These are phyloP conservation scores for Thraustochytrium striatum DNA, from an alignment of 352 stramenopile genomes.

Conservation along the genomic window DNA sequence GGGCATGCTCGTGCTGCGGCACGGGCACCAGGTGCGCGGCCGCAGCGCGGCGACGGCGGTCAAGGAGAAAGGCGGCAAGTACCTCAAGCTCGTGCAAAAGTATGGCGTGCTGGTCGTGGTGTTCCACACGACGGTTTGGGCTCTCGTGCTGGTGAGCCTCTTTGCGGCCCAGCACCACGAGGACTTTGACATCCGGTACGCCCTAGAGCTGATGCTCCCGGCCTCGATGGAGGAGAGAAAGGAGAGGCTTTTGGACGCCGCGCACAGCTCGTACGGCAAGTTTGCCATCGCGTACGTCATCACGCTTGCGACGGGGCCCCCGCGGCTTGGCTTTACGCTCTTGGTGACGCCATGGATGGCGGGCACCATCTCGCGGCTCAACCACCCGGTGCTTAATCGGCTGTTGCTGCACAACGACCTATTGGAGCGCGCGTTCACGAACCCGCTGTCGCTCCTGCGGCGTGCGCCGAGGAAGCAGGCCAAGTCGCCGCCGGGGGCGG, in stretches of 20 bases:
- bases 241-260: slow-evolving; percentile 15
- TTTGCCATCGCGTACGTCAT: slow-evolving; percentile 41
- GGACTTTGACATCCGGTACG: slow-evolving; percentile 19
- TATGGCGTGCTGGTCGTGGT: slow-evolving; percentile 34
- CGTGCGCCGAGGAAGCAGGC: background rate
- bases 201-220: background rate
- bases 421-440: slow-evolving; percentile 4
- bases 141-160: background rate
- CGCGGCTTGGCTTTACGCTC: slow-evolving; percentile 11
- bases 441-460: slow-evolving; percentile 17
- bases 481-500: too few relatives aligned
- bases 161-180: slow-evolving; percentile 5
- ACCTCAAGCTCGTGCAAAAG: slow-evolving; percentile 45
- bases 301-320: slow-evolving; percentile 15
- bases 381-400: slow-evolving; percentile 6
- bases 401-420: slow-evolving; percentile 32
- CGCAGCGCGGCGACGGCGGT: background rate
- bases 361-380: background rate
- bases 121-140: slow-evolving; percentile 39
- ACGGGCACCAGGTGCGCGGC: background rate
- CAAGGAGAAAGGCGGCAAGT: slow-evolving; percentile 9
- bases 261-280: slow-evolving; percentile 39
- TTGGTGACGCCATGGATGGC: slow-evolving; percentile 9
- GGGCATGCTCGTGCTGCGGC: background rate
- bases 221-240: slow-evolving; percentile 7